Conservation (phyloP, 805 yeast species). For the Teunomyces lycoperdinae region DNA sequence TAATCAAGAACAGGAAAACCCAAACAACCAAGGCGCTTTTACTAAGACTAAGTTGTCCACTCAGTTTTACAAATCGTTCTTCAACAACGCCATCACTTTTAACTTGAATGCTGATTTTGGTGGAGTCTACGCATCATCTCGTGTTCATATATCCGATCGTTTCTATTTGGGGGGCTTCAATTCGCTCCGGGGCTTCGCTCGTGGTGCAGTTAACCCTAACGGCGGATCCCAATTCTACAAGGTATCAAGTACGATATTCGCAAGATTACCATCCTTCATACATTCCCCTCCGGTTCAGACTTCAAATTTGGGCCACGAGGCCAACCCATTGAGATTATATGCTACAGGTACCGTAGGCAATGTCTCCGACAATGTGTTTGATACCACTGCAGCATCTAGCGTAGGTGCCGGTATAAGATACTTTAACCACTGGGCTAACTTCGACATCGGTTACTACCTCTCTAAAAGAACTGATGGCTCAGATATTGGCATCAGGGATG, state of each 20-base stretch:
- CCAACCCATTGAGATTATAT: slow-evolving; percentile 49
- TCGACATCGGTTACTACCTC: slow-evolving; percentile 39
- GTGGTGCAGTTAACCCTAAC: slow-evolving; percentile 65
- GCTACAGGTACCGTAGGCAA: slow-evolving; percentile 67
- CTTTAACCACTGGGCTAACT: slow-evolving; percentile 38
- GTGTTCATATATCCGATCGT: slow-evolving; percentile 63
- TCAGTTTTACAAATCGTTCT: slow-evolving; percentile 40
- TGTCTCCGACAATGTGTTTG: slow-evolving; percentile 30
- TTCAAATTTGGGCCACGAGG: slow-evolving; percentile 13
- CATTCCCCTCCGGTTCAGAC: slow-evolving; percentile 15
- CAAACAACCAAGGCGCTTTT: slow-evolving; percentile 22
- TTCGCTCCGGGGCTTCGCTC: slow-evolving; percentile 66
- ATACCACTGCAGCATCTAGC: slow-evolving; percentile 21
- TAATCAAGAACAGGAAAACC: slow-evolving; percentile 26
- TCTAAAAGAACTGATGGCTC: slow-evolving; percentile 21
- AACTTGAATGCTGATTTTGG: slow-evolving; percentile 55
- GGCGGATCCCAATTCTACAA: slow-evolving; percentile 70
- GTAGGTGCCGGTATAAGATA: slow-evolving; percentile 38
- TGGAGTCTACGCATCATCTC: slow-evolving; percentile 38
- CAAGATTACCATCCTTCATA: slow-evolving; percentile 52
- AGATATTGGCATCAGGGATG: slow-evolving; percentile 32
- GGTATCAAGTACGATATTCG: slow-evolving; percentile 55
- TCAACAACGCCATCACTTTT: slow-evolving; percentile 46
- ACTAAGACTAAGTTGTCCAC: slow-evolving; percentile 32
- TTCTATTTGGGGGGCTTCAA: slow-evolving; percentile 82